phyloP scores from a whole-genome alignment of 345 rosid species.

The Noccaea caerulescens region DNA sequence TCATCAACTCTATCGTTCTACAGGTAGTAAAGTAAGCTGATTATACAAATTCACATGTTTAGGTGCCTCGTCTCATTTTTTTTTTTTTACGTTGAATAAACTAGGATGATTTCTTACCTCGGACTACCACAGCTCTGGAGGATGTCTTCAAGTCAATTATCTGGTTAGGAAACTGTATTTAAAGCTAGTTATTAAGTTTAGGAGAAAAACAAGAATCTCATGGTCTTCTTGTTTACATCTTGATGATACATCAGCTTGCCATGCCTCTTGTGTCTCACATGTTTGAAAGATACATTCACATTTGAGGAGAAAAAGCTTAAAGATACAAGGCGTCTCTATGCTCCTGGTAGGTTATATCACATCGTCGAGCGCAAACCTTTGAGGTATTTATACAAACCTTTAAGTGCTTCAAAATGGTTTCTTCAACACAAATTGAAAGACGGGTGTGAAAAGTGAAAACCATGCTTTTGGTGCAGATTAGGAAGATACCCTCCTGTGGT shows the following conservation, averaged over 20 bases:
- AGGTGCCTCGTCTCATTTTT: constrained; percentile 11
- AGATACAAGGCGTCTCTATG: constrained; percentile 85
- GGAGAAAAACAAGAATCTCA: constrained; percentile 11
- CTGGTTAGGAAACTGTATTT: constrained; percentile 64
- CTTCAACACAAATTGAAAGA: background rate
- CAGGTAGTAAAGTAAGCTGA: constrained; percentile 53
- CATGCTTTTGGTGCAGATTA: constrained; percentile 53
- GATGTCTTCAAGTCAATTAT: constrained; percentile 79
- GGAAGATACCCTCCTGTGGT: constrained; percentile 94
- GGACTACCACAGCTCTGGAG: constrained; percentile 81
- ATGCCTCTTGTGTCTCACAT: constrained; percentile 78
- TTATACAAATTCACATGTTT: background rate
- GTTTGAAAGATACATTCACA: constrained; percentile 94
- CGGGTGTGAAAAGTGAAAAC: background rate
- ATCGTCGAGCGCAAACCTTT: constrained; percentile 82
- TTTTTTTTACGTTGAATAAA: constrained; percentile 37
- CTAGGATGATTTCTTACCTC: constrained; percentile 97
- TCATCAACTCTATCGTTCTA: constrained; percentile 81
- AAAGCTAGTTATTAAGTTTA: background rate
- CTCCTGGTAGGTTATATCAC: constrained; percentile 95
- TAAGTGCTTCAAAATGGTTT: background rate
- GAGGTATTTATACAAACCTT: constrained; percentile 53
- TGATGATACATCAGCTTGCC: constrained; percentile 70
- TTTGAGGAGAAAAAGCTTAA: constrained; percentile 77
- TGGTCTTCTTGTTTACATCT: constrained; percentile 30